Conservation (phyloP, 1,284 basidiomycete species). For the Apiotrichum mycotoxinovorans region DNA sequence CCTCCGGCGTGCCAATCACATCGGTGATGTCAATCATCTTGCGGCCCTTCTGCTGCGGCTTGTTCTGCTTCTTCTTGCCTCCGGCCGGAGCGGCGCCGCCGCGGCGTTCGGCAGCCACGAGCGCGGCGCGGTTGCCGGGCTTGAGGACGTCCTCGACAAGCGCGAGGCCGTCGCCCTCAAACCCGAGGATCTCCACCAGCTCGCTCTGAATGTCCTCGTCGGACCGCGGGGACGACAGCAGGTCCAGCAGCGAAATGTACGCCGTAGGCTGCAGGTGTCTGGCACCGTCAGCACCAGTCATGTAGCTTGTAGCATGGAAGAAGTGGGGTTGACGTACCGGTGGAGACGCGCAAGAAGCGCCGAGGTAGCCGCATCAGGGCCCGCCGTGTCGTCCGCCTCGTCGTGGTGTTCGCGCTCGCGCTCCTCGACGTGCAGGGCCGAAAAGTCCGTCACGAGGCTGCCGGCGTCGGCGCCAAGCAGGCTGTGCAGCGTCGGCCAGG, state of each 20-base stretch:
- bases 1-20: conserved; percentile 38
- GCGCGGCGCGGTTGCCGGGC: conserved; percentile 30
- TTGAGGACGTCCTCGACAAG: conserved; percentile 44
- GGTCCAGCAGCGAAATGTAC: conserved; percentile 31
- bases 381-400: not conserved
- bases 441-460: not conserved
- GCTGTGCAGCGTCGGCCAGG: conserved; percentile 19
- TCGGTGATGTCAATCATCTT: conserved; percentile 38
- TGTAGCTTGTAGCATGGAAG: not conserved
- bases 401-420: not conserved
- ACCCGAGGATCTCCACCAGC: conserved; percentile 78
- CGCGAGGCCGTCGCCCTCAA: conserved; percentile 59
- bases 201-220: conserved; percentile 74
- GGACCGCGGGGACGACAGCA: conserved; percentile 36
- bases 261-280: conserved; percentile 24
- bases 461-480: conserved; percentile 8
- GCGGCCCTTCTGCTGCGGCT: conserved; percentile 17
- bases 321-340: not conserved
- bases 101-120: conserved; percentile 16
- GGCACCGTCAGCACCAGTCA: too few species aligned
- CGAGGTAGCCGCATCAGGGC: not conserved
- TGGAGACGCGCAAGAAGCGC: conserved; percentile 10
- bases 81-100: not conserved
- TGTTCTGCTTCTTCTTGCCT: conserved; percentile 22
- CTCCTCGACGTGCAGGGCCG: conserved; percentile 1